phyloP scores from a whole-genome alignment of 192 early-diverging fungal genomes.

The Radiomyces spectabilis region DNA sequence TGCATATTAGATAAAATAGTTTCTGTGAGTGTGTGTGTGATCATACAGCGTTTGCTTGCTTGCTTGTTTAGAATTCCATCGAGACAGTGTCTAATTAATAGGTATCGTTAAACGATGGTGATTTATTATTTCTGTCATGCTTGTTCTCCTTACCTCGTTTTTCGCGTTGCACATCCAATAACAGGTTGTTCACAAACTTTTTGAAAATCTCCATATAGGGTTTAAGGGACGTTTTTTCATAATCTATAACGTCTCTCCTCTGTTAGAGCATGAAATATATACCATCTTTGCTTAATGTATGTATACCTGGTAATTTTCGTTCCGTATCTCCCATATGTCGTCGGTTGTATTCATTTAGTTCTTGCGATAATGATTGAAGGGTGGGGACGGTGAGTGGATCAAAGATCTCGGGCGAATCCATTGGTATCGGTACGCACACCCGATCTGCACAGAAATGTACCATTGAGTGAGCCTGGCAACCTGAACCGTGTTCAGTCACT shows the following conservation, averaged over 20 bases:
- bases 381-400: constrained; percentile 78
- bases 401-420: constrained; percentile 69
- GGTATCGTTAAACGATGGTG: background rate
- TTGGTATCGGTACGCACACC: constrained; percentile 90
- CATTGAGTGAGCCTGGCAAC: background rate
- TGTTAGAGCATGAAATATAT: too few relatives aligned
- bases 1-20: too few relatives aligned
- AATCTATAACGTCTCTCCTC: too few relatives aligned
- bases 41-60: too few relatives aligned
- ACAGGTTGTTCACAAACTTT: constrained; percentile 49
- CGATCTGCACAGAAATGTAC: constrained; percentile 38
- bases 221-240: constrained; percentile 50
- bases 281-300: too few relatives aligned
- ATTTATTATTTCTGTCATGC: background rate
- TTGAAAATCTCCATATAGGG: constrained; percentile 59
- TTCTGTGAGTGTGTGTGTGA: too few relatives aligned
- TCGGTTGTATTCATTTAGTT: constrained; percentile 46
- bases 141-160: constrained; percentile 30
- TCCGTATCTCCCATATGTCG: constrained; percentile 6
- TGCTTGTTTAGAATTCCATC: too few relatives aligned
- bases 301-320: constrained; percentile 31
- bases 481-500: background rate
- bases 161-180: constrained; percentile 22
- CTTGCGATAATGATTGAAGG: constrained; percentile 53
- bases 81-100: too few relatives aligned